Conservation (phyloP, 148 eudicot genomes). For the Talinum fruticosum region DNA sequence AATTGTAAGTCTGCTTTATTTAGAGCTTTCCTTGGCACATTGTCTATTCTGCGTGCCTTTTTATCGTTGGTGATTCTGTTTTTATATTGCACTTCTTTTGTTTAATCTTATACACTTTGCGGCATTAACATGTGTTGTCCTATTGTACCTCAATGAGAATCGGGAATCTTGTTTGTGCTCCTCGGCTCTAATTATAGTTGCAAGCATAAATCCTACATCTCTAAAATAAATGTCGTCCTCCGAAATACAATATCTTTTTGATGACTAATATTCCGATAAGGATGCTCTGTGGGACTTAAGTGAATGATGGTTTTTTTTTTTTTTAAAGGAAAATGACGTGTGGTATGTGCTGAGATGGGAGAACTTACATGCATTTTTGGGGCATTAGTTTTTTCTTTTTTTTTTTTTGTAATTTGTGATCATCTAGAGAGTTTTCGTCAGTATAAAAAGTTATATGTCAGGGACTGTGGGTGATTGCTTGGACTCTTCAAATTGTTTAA, state of each 20-base stretch:
- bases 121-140: neutral
- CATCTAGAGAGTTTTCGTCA: neutral
- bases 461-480: neutral
- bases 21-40: too few species aligned
- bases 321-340: too few species aligned
- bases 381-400: neutral
- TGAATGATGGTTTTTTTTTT: too few species aligned
- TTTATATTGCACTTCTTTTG: too few species aligned
- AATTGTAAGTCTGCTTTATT: constrained; percentile 52
- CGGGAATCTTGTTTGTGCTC: neutral
- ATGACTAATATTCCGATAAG: neutral
- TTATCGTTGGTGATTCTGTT: neutral
- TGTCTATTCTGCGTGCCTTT: neutral
- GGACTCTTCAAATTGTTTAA: neutral
- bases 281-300: neutral
- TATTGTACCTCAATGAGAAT: neutral
- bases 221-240: neutral
- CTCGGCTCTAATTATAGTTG: neutral
- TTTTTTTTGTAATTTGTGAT: too few species aligned
- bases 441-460: neutral
- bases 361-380: neutral
- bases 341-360: neutral
- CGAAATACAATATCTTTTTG: neutral
- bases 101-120: neutral
- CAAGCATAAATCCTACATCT: neutral